Evolutionary conservation across 225 moss, liverwort and hornwort genomes (phyloP).

Genomic region (Thuidium tamariscinum): DNA sequence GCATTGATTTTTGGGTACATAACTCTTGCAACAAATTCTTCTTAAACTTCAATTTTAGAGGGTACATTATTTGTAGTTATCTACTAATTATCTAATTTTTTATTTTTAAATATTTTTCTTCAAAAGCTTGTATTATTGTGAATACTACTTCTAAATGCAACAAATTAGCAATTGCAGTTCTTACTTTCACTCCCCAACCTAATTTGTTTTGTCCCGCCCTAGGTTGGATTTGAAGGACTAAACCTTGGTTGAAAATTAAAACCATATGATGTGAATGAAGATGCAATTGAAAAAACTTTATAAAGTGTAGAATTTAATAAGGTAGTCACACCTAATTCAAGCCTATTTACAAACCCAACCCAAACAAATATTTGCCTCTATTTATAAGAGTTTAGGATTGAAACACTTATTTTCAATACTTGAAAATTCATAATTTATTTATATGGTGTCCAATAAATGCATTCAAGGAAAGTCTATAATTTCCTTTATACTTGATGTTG

Average conservation of each 20-base stretch:
- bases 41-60: accelerated
- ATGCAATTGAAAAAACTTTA: neutral
- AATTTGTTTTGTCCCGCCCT: neutral
- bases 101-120: neutral
- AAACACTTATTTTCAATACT: too few relatives aligned
- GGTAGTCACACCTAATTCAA: accelerated
- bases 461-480: too few relatives aligned
- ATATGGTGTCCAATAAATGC: neutral
- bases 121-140: neutral
- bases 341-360: accelerated
- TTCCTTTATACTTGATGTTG: too few relatives aligned
- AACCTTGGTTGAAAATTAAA: neutral
- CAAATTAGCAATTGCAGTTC: neutral
- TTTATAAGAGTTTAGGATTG: too few relatives aligned
- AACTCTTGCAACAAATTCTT: neutral
- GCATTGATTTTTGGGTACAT: neutral
- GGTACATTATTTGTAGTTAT: neutral
- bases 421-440: too few relatives aligned
- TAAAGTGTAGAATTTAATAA: neutral
- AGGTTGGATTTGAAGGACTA: neutral
- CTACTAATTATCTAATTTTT: neutral
- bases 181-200: neutral
- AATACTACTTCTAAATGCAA: neutral
- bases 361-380: neutral
- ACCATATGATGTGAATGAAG: neutral